Base-by-base conservation (phyloP, 345 rosid species). In the Trapa incisa region DNA sequence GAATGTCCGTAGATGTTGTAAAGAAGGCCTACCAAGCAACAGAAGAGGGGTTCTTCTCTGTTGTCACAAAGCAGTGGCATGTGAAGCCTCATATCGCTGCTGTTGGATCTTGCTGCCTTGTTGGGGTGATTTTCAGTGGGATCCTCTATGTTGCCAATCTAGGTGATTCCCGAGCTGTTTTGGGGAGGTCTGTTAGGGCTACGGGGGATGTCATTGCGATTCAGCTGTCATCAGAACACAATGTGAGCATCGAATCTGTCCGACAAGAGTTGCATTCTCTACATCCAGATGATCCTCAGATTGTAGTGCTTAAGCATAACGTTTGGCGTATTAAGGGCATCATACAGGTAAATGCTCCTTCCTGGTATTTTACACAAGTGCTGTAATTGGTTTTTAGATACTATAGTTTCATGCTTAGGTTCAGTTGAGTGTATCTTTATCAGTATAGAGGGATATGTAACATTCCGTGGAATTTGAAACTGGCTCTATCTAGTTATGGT, bases 241-340 rank as follows among this genome's bases (percentile, higher is more conserved):
- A 93, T 70, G 98, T 83, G 69, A 76, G 83, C 67, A 81, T 86
- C 43, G 98, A 93, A 85, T 79, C 98, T 68, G 96, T 93, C 73
- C 82, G 98, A 68, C 94, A 82, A 6, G 47, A 45, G 47, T 5
- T 45, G 47, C 47, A 45, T 45, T 45, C 47, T 45, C 9, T 45
- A 12, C 98, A 93, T 71, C 97, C 97, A 0, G 98, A 88, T 75
- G 98, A 93, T 72, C 10, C 47, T 45, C 47, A 45, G 3, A 45
- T 45, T 6, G 47, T 45, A 5, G 47, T 45, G 47, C 47, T 93
- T 56, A 93, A 88, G 54, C 97, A 90, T 70, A 93, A 90, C 52
- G 98, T 93, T 17, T 93, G 98, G 98, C 97, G 98, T 36, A 96
- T 93, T 42, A 93, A 93, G 67, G 98, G 98, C 68, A 81, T 90